These are phyloP conservation scores for Penicillium alfredii DNA, from an alignment of 495 filamentous ascomycete species.

Conservation along the genomic window DNA sequence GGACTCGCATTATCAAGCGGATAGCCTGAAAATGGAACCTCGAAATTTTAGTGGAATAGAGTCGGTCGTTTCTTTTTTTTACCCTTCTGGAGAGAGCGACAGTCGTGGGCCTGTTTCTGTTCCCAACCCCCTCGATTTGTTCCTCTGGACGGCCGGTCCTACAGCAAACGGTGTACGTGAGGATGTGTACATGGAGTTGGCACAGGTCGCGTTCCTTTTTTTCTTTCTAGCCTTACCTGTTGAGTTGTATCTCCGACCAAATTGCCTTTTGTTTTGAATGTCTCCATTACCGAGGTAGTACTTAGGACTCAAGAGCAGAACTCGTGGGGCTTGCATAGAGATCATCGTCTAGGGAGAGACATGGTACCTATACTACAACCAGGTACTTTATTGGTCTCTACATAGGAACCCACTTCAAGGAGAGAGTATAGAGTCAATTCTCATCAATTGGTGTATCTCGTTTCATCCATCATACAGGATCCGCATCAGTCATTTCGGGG, in stretches of 20 bases:
- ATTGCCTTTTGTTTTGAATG: conserved; percentile 17
- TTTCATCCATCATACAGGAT: conserved; percentile 24
- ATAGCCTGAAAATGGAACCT: conserved; percentile 46
- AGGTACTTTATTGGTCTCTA: too few relatives aligned
- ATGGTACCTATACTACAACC: too few relatives aligned
- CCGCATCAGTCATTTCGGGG: conserved; percentile 15
- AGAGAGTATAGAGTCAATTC: too few relatives aligned
- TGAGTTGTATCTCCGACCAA: conserved; percentile 20
- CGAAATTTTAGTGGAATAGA: conserved; percentile 46
- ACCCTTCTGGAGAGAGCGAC: too few relatives aligned
- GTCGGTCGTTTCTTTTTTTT: conserved; percentile 27
- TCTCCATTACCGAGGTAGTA: too few relatives aligned
- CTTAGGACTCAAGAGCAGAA: too few relatives aligned
- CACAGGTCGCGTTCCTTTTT: conserved; percentile 18
- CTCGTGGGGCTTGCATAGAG: too few relatives aligned
- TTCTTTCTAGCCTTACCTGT: conserved; percentile 19
- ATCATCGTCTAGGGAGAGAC: too few relatives aligned
- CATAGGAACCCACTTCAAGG: too few relatives aligned
- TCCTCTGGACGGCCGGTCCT: too few relatives aligned
- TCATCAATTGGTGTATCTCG: conserved; percentile 20
- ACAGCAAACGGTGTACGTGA: conserved; percentile 18
- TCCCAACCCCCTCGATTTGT: neutral
- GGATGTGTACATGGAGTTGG: conserved; percentile 25
- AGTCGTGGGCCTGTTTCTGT: neutral
- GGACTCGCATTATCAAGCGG: conserved; percentile 44